Conservation (phyloP, 2,329 filamentous ascomycete genomes). For the Acrocalymma vagum region DNA sequence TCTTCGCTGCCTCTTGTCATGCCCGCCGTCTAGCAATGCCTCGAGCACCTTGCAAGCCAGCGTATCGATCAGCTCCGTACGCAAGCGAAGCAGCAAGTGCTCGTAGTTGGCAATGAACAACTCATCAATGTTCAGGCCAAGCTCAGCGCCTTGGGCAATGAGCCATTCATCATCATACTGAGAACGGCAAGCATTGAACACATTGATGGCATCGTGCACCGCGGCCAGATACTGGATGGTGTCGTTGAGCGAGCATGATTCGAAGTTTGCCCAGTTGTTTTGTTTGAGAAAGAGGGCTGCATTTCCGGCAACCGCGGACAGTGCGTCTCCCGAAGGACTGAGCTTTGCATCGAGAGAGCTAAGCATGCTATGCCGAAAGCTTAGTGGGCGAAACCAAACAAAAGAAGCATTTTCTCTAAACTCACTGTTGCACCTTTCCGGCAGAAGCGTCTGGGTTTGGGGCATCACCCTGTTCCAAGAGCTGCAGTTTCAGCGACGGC, state of each 20-base stretch:
- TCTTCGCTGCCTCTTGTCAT: slow-evolving; percentile 43
- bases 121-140: slow-evolving; percentile 43
- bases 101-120: slow-evolving; percentile 53
- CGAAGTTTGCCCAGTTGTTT: slow-evolving; percentile 34
- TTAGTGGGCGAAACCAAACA: slow-evolving; percentile 45
- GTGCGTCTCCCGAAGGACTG: slow-evolving; percentile 23
- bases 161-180: slow-evolving; percentile 43
- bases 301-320: slow-evolving; percentile 41
- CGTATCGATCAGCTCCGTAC: slow-evolving; percentile 42
- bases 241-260: slow-evolving; percentile 37
- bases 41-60: slow-evolving; percentile 39
- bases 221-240: slow-evolving; percentile 34
- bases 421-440: slow-evolving; percentile 48
- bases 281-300: slow-evolving; percentile 47
- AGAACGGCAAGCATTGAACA: slow-evolving; percentile 32
- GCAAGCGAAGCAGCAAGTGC: slow-evolving; percentile 51
- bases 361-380: slow-evolving; percentile 39
- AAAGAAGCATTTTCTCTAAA: slow-evolving; percentile 30
- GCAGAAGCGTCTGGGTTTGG: slow-evolving; percentile 40
- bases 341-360: slow-evolving; percentile 32
- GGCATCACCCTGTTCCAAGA: slow-evolving; percentile 29
- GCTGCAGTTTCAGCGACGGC: slow-evolving; percentile 27
- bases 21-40: slow-evolving; percentile 33
- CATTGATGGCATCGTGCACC: slow-evolving; percentile 42
- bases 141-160: slow-evolving; percentile 35